A percentile compares a stretch with the other conserved stretches of the same genome.
These are phyloP conservation scores for Citeromyces matritensis DNA, from an alignment of 805 yeast species.

Conservation along the genomic window DNA sequence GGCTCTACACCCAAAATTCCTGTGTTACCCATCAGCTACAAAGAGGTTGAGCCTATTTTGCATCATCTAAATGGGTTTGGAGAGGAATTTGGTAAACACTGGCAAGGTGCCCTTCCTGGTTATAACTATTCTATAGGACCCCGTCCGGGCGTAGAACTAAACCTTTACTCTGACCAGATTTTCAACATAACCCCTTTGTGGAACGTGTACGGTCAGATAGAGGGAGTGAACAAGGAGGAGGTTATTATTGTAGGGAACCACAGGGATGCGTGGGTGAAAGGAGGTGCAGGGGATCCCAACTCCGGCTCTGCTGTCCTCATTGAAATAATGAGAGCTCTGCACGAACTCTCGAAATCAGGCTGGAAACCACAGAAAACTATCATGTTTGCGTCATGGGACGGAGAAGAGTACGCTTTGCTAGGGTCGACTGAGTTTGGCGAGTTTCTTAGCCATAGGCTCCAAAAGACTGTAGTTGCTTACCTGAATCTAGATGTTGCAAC, in stretches of 20 bases:
- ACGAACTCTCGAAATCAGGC: conserved; percentile 32
- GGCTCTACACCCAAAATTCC: conserved; percentile 50
- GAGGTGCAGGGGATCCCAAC: conserved; percentile 73
- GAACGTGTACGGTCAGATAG: conserved; percentile 47
- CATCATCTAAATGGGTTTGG: conserved; percentile 46
- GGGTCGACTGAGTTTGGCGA: conserved; percentile 78
- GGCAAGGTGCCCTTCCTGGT: conserved; percentile 16
- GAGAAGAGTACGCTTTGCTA: conserved; percentile 55
- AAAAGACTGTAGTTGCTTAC: conserved; percentile 44
- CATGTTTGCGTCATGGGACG: conserved; percentile 68
- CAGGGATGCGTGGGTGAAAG: conserved; percentile 69
- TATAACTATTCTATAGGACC: conserved; percentile 20
- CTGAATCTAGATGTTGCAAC: conserved; percentile 56
- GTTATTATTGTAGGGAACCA: conserved; percentile 61
- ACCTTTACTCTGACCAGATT: conserved; percentile 45
- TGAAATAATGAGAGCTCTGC: conserved; percentile 48
- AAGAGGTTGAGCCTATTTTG: conserved; percentile 50
- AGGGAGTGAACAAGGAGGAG: conserved; percentile 36
- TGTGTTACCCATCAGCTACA: conserved; percentile 50
- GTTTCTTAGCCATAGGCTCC: conserved; percentile 28
- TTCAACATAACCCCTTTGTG: conserved; percentile 45
- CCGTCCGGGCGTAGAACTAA: conserved; percentile 22
- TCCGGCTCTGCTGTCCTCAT: conserved; percentile 53
- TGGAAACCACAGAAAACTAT: conserved; percentile 69
- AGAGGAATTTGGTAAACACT: conserved; percentile 14